phyloP scores from a whole-genome alignment of 202 grass and related monocot species.

The Brachypodium distachyon region DNA sequence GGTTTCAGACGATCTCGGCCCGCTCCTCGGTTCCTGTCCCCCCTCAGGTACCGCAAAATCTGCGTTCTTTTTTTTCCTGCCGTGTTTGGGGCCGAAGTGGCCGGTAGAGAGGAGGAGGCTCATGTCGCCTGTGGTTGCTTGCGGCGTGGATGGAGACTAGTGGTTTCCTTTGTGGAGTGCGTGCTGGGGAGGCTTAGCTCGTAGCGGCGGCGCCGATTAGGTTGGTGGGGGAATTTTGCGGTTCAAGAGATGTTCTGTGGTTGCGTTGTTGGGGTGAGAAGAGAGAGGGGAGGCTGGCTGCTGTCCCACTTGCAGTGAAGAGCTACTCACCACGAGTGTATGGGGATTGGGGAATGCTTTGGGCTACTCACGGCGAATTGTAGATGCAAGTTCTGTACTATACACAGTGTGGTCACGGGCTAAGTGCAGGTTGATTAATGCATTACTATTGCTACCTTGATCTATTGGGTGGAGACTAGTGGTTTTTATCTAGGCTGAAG shows the following conservation, averaged over 20 bases:
- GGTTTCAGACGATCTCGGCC: not conserved
- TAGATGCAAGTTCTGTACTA: not conserved
- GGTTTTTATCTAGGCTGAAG: not conserved
- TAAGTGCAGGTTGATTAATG: not conserved
- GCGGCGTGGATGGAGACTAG: not conserved
- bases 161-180: not conserved
- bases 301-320: not conserved
- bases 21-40: not conserved
- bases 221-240: not conserved
- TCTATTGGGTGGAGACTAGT: not conserved
- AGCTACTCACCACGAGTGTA: not conserved
- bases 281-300: not conserved
- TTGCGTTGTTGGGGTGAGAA: not conserved
- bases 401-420: too few relatives aligned
- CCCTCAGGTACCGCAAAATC: conserved; percentile 11
- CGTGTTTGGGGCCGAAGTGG: not conserved
- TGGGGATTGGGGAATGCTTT: not conserved
- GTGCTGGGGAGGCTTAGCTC: not conserved
- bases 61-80: not conserved
- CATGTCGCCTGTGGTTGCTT: not conserved
- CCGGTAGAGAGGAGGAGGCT: not conserved
- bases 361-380: not conserved
- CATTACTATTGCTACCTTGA: not conserved
- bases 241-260: not conserved
- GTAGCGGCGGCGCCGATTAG: not conserved